These are phyloP conservation scores for Podila epicladia DNA, from an alignment of 192 early-diverging fungal species.

Conservation along the genomic window DNA sequence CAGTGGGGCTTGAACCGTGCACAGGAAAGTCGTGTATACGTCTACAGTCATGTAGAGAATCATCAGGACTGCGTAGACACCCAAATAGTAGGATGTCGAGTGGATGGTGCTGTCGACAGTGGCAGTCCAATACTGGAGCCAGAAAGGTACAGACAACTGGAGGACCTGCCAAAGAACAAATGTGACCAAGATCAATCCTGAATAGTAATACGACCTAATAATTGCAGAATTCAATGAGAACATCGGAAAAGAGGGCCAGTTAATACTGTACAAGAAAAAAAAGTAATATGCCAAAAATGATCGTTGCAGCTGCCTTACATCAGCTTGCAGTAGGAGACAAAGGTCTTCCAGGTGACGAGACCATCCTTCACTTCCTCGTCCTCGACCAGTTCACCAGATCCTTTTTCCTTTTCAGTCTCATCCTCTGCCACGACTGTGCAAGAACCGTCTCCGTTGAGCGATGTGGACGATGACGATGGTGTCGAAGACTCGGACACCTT, in stretches of 20 bases:
- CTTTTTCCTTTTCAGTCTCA: slow-evolving; percentile 29
- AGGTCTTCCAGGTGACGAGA: slow-evolving; percentile 75
- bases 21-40: slow-evolving; percentile 11
- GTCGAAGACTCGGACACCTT: slow-evolving; percentile 28
- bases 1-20: slow-evolving; percentile 4
- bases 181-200: not conserved
- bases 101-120: slow-evolving; percentile 10
- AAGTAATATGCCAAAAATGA: not conserved
- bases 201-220: slow-evolving; percentile 16
- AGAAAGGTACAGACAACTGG: slow-evolving; percentile 19
- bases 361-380: slow-evolving; percentile 88
- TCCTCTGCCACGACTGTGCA: slow-evolving; percentile 43
- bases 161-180: slow-evolving; percentile 15
- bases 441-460: slow-evolving; percentile 22
- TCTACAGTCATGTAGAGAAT: slow-evolving; percentile 14
- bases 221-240: not conserved
- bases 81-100: slow-evolving; percentile 10
- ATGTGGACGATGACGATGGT: slow-evolving; percentile 16
- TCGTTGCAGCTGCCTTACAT: slow-evolving; percentile 8
- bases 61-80: slow-evolving; percentile 20
- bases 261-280: no score
- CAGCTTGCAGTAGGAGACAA: slow-evolving; percentile 75
- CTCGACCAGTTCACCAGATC: slow-evolving; percentile 65
- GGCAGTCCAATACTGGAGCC: slow-evolving; percentile 22
- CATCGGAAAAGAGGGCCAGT: not conserved